Conservation (phyloP, 148 eudicot species). For the Arctostaphylos glauca region DNA sequence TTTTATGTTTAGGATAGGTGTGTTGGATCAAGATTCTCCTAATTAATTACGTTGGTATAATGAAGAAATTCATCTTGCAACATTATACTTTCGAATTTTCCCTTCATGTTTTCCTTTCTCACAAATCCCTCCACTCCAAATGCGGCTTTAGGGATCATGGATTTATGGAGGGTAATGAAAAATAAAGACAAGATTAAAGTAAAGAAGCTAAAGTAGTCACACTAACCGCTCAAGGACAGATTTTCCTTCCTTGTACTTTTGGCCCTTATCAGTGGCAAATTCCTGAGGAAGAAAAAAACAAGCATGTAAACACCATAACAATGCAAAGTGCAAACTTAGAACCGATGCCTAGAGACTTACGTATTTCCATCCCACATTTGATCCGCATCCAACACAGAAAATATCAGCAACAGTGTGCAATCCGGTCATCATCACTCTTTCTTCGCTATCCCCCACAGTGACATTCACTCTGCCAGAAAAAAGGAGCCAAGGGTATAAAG, state of each 20-base stretch:
- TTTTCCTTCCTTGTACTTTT: slow-evolving; percentile 94
- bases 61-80: too few relatives aligned
- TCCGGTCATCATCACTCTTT: slow-evolving; percentile 87
- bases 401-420: slow-evolving; percentile 82
- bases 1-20: too few relatives aligned
- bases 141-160: not conserved
- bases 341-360: slow-evolving; percentile 50
- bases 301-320: slow-evolving; percentile 21
- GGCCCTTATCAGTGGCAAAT: slow-evolving; percentile 75
- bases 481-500: not conserved
- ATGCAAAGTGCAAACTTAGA: slow-evolving; percentile 1
- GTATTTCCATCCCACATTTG: slow-evolving; percentile 89
- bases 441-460: slow-evolving; percentile 67
- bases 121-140: not conserved
- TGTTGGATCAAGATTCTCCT: too few relatives aligned
- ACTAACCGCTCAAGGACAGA: slow-evolving; percentile 18
- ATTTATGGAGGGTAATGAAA: not conserved
- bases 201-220: not conserved
- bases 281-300: slow-evolving; percentile 57
- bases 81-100: not conserved
- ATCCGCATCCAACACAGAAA: slow-evolving; percentile 87
- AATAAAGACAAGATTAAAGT: not conserved
- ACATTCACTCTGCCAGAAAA: slow-evolving; percentile 66
- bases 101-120: not conserved
- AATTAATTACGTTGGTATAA: too few relatives aligned